Percentiles rank a stretch among this genome's conserved stretches.
phyloP scores from a whole-genome alignment of 108 stramenopile species.

The Cyclotella kingstonii region DNA sequence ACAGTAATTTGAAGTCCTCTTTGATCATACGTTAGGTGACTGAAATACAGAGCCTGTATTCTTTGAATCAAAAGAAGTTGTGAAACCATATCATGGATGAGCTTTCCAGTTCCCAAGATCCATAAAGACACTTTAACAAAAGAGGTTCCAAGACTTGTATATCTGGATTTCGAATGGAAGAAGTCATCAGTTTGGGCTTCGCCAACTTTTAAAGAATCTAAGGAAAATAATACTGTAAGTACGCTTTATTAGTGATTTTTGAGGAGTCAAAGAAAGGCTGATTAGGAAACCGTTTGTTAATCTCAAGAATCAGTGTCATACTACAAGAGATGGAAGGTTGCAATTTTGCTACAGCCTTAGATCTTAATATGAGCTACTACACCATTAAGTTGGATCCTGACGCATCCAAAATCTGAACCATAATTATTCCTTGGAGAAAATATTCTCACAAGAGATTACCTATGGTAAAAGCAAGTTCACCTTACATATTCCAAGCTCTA shows the following conservation, averaged over 20 bases:
- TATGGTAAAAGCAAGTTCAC: constrained; percentile 30
- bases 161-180: not conserved
- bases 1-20: not conserved
- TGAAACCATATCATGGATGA: not conserved
- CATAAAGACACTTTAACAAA: not conserved
- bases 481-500: constrained; percentile 43
- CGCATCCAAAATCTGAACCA: constrained; percentile 29
- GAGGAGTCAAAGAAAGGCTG: constrained; percentile 41
- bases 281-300: constrained; percentile 40
- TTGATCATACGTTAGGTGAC: not conserved
- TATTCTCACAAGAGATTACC: constrained; percentile 38
- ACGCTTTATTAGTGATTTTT: constrained; percentile 42
- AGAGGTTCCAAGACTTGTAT: not conserved
- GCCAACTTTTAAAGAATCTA: too few relatives aligned
- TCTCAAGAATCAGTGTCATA: constrained; percentile 43
- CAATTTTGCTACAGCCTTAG: constrained; percentile 39
- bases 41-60: not conserved
- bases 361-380: constrained; percentile 51
- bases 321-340: constrained; percentile 42
- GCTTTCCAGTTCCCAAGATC: not conserved
- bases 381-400: constrained; percentile 19
- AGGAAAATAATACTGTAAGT: not conserved
- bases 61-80: not conserved
- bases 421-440: constrained; percentile 45
- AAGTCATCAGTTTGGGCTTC: constrained; percentile 2